Evolutionary conservation across 345 rosid genomes (phyloP).

Genomic region (Balakata baccata): DNA sequence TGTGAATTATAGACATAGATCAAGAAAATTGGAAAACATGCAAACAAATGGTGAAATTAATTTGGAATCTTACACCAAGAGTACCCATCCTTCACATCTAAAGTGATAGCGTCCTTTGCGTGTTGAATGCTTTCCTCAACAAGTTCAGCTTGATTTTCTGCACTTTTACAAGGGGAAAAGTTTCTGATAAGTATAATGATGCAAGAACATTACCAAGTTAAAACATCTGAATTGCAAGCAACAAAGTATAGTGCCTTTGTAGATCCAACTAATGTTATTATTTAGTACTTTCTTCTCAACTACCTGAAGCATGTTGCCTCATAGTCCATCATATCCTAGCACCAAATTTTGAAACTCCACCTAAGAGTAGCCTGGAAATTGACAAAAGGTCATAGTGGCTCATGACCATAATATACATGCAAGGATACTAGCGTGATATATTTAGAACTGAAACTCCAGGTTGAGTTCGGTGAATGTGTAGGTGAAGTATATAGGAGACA

Average conservation of each 20-base stretch:
- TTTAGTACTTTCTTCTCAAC: slow-evolving; percentile 1
- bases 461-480: background rate
- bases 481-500: background rate
- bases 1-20: background rate
- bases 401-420: slow-evolving; percentile 5
- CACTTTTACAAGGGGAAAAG: slow-evolving; percentile 33
- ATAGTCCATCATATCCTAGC: slow-evolving; percentile 4
- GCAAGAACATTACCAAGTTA: background rate
- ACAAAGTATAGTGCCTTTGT: background rate
- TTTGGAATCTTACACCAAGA: slow-evolving; percentile 62
- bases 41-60: background rate
- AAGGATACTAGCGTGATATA: background rate
- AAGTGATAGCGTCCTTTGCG: slow-evolving; percentile 65
- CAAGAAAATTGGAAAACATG: slow-evolving; percentile 2
- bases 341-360: background rate
- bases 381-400: slow-evolving; percentile 2
- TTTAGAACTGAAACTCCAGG: background rate
- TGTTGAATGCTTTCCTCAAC: slow-evolving; percentile 66
- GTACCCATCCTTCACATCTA: slow-evolving; percentile 76
- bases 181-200: slow-evolving; percentile 8
- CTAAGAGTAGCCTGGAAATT: slow-evolving; percentile 4
- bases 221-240: background rate
- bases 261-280: background rate
- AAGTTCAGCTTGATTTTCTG: slow-evolving; percentile 50
- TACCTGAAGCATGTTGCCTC: slow-evolving; percentile 3